These are phyloP conservation scores for Brassica juncea DNA, from an alignment of 345 rosid species.

Conservation along the genomic window DNA sequence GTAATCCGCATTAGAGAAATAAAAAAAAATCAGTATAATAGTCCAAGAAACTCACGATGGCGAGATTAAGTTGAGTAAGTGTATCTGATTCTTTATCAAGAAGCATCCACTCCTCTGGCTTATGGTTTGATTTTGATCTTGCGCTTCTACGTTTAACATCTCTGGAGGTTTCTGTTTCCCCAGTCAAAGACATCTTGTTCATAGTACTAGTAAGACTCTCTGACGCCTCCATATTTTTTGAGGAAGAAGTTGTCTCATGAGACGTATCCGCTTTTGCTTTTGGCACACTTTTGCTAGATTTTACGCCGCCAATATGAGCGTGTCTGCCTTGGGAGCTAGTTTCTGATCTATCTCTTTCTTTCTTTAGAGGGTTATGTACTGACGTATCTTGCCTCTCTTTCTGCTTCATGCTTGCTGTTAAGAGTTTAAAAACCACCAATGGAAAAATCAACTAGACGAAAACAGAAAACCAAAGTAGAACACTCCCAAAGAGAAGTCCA, in stretches of 20 bases:
- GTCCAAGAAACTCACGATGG: slow-evolving; percentile 64
- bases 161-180: slow-evolving; percentile 42
- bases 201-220: slow-evolving; percentile 42
- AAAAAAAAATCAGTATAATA: background rate
- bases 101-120: slow-evolving; percentile 92
- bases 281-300: slow-evolving; percentile 36
- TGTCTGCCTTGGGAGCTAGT: slow-evolving; percentile 43
- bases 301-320: slow-evolving; percentile 17
- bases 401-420: slow-evolving; percentile 28
- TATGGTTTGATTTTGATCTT: slow-evolving; percentile 51
- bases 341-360: slow-evolving; percentile 30
- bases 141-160: slow-evolving; percentile 33
- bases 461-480: background rate
- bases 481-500: background rate
- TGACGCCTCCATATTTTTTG: slow-evolving; percentile 34
- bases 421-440: slow-evolving; percentile 8
- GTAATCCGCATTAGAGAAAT: background rate
- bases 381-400: slow-evolving; percentile 43
- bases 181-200: slow-evolving; percentile 44
- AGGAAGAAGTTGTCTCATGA: slow-evolving; percentile 44
- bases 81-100: slow-evolving; percentile 59
- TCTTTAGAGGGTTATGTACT: slow-evolving; percentile 34
- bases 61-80: slow-evolving; percentile 79
- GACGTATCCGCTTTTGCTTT: slow-evolving; percentile 41
- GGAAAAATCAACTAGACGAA: background rate